Percentiles rank a stretch among this genome's conserved stretches.
Evolutionary conservation across 2,329 filamentous ascomycete species (phyloP).

Genomic region (Aspergillus sojae): DNA sequence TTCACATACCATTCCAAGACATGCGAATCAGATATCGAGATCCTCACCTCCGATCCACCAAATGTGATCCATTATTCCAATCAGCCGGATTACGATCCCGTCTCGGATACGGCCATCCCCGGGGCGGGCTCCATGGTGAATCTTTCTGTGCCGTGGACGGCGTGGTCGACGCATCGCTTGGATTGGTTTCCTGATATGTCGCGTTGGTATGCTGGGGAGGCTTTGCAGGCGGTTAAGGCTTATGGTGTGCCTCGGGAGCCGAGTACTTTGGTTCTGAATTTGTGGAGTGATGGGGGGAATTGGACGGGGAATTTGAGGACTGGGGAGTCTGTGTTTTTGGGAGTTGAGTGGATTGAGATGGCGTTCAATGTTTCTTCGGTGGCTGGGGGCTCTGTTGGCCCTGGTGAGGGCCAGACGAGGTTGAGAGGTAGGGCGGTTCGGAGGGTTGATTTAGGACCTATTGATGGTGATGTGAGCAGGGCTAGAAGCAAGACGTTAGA

Average conservation of each 20-base stretch:
- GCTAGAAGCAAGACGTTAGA: neutral
- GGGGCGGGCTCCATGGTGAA: conserved; percentile 34
- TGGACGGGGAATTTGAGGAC: conserved; percentile 47
- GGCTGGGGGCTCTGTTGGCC: neutral
- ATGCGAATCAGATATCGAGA: conserved; percentile 58
- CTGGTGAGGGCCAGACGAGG: neutral
- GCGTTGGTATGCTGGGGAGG: conserved; percentile 42
- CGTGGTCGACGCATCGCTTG: conserved; percentile 44
- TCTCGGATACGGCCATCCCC: conserved; percentile 35
- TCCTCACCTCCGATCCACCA: conserved; percentile 51
- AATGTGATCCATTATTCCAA: conserved; percentile 48
- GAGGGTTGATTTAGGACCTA: neutral
- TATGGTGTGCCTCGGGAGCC: conserved; percentile 41
- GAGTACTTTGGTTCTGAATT: conserved; percentile 43
- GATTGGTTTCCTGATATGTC: conserved; percentile 42
- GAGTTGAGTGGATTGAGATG: conserved; percentile 47
- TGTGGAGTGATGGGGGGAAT: conserved; percentile 47
- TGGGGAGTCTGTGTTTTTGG: conserved; percentile 41
- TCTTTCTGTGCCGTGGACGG: conserved; percentile 41
- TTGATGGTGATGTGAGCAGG: neutral
- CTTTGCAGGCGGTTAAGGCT: conserved; percentile 32
- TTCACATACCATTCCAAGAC: conserved; percentile 52
- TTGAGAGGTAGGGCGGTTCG: conserved; percentile 1
- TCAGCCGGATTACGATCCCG: conserved; percentile 45
- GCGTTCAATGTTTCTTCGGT: conserved; percentile 38